Evolutionary conservation across 2,329 filamentous ascomycete genomes (phyloP).

Genomic region (Cladobotryum protrusum): DNA sequence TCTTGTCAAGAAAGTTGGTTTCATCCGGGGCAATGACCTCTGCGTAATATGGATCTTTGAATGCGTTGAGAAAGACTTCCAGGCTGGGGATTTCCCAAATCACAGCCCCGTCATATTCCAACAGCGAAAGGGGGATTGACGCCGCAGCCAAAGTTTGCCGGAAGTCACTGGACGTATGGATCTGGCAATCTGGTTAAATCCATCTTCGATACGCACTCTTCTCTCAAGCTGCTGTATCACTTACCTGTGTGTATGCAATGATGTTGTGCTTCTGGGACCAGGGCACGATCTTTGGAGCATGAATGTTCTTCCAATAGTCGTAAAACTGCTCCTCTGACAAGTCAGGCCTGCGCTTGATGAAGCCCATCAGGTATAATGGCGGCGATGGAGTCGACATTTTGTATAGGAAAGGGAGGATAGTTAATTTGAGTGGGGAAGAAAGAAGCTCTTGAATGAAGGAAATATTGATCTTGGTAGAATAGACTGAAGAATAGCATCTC

Average conservation of each 20-base stretch:
- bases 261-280: constrained; percentile 8
- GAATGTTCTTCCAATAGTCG: constrained; percentile 4
- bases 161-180: neutral
- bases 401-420: neutral
- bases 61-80: constrained; percentile 4
- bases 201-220: neutral
- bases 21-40: constrained; percentile 8
- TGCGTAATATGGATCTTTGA: constrained; percentile 5
- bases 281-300: constrained; percentile 7
- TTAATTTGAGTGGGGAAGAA: neutral
- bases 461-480: too few species aligned
- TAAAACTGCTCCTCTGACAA: constrained; percentile 10
- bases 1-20: constrained; percentile 9
- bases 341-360: constrained; percentile 5
- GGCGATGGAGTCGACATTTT: neutral
- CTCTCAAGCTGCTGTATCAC: neutral
- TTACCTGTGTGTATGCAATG: constrained; percentile 7
- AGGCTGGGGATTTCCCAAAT: constrained; percentile 10
- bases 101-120: constrained; percentile 8
- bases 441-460: neutral
- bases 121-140: constrained; percentile 1
- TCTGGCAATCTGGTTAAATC: neutral
- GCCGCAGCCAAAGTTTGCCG: neutral
- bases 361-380: constrained; percentile 1
- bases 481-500: too few species aligned